Evolutionary conservation across 106 monocot species (phyloP).

Genomic region (Dendrobium huoshanense): DNA sequence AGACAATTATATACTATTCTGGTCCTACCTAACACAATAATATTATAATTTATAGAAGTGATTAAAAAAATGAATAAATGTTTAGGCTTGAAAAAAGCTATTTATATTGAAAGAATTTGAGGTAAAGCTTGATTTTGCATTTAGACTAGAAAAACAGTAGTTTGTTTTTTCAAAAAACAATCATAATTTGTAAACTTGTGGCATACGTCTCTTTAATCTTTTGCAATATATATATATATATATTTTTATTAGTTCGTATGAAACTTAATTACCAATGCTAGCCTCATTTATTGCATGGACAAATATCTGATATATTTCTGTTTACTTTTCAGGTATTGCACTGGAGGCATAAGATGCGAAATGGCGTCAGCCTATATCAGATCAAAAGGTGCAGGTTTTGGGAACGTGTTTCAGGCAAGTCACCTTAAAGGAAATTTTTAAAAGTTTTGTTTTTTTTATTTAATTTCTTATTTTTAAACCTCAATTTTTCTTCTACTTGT

Average conservation of each 20-base stretch:
- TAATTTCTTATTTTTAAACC: too few species aligned
- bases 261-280: neutral
- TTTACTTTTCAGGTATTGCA: slow-evolving; percentile 73
- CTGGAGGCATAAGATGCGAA: slow-evolving; percentile 97
- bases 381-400: slow-evolving; percentile 85
- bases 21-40: neutral
- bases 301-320: neutral
- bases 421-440: neutral
- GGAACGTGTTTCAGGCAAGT: slow-evolving; percentile 89
- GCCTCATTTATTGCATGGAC: neutral
- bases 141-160: neutral
- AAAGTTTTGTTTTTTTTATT: neutral
- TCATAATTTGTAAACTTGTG: neutral
- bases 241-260: neutral
- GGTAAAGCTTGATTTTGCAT: neutral
- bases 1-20: neutral
- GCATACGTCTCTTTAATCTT: neutral
- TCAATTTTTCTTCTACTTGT: neutral
- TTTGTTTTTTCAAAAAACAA: neutral
- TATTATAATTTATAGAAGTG: neutral
- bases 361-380: slow-evolving; percentile 97
- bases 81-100: neutral
- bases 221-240: neutral
- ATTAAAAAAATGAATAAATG: neutral
- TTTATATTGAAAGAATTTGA: neutral